A percentile compares a stretch with the other conserved stretches of the same genome.
Evolutionary conservation across 1,284 basidiomycete genomes (phyloP).

Genomic region (Trichosporon faecale): DNA sequence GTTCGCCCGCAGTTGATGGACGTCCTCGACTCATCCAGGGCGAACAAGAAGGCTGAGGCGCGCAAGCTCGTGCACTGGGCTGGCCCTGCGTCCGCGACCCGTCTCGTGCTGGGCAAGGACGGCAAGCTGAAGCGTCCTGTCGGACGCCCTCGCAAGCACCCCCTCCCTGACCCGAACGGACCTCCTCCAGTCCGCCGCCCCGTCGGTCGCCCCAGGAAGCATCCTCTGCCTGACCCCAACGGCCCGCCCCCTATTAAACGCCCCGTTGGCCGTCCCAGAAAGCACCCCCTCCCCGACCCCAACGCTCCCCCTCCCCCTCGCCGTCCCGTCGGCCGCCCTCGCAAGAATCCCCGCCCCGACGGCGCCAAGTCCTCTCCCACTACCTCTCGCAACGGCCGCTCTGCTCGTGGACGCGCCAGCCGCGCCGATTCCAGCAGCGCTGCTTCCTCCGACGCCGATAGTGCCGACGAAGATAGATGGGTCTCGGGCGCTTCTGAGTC

Average conservation of each 20-base stretch:
- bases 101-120: background rate
- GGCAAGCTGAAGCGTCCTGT: constrained; percentile 15
- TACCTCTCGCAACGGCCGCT: background rate
- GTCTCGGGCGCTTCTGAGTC: background rate
- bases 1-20: constrained; percentile 7
- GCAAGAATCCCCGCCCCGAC: constrained; percentile 14
- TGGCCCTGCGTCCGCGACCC: constrained; percentile 3
- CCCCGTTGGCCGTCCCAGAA: constrained; percentile 18
- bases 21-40: background rate
- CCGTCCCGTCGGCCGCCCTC: constrained; percentile 20
- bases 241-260: constrained; percentile 15
- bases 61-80: constrained; percentile 6
- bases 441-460: background rate
- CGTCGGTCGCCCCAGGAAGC: constrained; percentile 8
- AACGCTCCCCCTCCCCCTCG: background rate
- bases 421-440: background rate
- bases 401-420: background rate
- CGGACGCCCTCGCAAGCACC: constrained; percentile 23
- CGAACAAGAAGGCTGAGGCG: constrained; percentile 7
- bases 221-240: background rate
- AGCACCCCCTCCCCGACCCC: constrained; percentile 17
- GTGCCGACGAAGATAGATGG: background rate
- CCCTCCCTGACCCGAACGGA: constrained; percentile 15
- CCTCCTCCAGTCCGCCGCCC: constrained; percentile 11
- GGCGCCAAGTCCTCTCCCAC: background rate